Conservation (phyloP, 2,329 filamentous ascomycete genomes). For the Atkinsonella hypoxylon region DNA sequence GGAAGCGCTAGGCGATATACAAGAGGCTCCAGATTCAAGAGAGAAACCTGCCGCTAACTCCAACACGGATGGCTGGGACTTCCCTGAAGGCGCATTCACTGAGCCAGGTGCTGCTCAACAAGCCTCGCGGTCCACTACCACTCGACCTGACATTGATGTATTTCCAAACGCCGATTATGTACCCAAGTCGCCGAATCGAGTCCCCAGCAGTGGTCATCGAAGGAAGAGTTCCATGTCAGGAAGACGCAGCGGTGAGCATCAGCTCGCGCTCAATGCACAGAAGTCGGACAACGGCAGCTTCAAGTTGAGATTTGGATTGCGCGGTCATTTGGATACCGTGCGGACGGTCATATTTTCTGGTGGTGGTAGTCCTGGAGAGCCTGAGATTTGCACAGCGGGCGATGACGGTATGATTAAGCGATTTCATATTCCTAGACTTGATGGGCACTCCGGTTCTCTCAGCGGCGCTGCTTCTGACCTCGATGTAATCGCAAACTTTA, state of each 20-base stretch:
- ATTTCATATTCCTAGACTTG: constrained; percentile 86
- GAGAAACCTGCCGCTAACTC: constrained; percentile 34
- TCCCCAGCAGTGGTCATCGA: constrained; percentile 51
- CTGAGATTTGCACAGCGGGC: constrained; percentile 90
- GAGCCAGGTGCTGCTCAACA: constrained; percentile 38
- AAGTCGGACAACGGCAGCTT: constrained; percentile 67
- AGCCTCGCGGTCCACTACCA: constrained; percentile 34
- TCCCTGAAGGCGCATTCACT: constrained; percentile 63
- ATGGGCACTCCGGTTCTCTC: constrained; percentile 31
- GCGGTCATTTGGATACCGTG: constrained; percentile 88
- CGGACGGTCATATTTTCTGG: constrained; percentile 94
- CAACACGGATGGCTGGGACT: constrained; percentile 79
- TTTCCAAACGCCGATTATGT: constrained; percentile 75
- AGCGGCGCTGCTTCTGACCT: constrained; percentile 59
- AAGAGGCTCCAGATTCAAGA: constrained; percentile 28
- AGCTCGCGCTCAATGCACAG: constrained; percentile 40
- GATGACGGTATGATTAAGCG: constrained; percentile 95
- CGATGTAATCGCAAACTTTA: constrained; percentile 88
- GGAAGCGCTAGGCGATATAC: constrained; percentile 26
- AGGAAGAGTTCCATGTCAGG: constrained; percentile 71
- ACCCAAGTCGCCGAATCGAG: constrained; percentile 68
- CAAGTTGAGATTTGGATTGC: constrained; percentile 82
- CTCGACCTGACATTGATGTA: constrained; percentile 72
- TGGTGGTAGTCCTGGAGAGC: constrained; percentile 87
- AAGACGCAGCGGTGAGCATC: constrained; percentile 57